Evolutionary conservation across 2,329 filamentous ascomycete species (phyloP).

Genomic region (Apiospora aurea): DNA sequence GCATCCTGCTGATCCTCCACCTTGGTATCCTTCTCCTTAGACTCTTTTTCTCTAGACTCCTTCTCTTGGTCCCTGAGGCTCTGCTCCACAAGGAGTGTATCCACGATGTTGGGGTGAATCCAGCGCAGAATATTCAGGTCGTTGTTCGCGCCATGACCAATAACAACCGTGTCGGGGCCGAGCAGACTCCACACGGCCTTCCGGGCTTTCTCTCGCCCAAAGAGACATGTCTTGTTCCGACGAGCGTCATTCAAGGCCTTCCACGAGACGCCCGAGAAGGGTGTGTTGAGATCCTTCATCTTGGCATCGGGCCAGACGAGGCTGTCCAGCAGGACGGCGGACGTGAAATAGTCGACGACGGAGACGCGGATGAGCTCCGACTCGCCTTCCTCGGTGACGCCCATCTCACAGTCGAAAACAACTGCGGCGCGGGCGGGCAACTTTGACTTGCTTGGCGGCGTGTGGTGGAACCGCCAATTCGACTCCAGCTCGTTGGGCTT

Average conservation of each 20-base stretch:
- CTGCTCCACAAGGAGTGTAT: not conserved
- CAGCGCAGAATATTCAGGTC: constrained; percentile 2
- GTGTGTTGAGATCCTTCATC: not conserved
- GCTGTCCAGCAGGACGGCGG: not conserved
- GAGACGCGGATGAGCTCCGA: constrained; percentile 10
- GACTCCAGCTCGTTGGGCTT: not conserved
- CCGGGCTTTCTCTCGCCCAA: not conserved
- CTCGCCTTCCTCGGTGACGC: not conserved
- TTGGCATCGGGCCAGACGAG: constrained; percentile 1
- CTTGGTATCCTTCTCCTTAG: not conserved
- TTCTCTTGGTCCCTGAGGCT: not conserved
- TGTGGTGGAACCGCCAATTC: not conserved
- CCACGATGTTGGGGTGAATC: constrained; percentile 5
- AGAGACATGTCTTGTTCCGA: not conserved
- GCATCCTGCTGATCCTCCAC: not conserved
- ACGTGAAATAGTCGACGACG: not conserved
- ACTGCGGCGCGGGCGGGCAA: not conserved
- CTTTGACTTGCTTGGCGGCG: not conserved
- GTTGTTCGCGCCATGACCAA: not conserved
- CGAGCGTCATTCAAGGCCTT: not conserved
- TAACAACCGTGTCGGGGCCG: not conserved
- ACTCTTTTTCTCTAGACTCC: not conserved
- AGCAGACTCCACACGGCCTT: not conserved
- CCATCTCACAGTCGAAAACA: constrained; percentile 5
- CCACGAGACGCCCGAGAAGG: constrained; percentile 4